Evolutionary conservation across 495 filamentous ascomycete genomes (phyloP), one percentile per base, ranked within the genome.

Genomic region (Aspergillus taichungensis): DNA sequence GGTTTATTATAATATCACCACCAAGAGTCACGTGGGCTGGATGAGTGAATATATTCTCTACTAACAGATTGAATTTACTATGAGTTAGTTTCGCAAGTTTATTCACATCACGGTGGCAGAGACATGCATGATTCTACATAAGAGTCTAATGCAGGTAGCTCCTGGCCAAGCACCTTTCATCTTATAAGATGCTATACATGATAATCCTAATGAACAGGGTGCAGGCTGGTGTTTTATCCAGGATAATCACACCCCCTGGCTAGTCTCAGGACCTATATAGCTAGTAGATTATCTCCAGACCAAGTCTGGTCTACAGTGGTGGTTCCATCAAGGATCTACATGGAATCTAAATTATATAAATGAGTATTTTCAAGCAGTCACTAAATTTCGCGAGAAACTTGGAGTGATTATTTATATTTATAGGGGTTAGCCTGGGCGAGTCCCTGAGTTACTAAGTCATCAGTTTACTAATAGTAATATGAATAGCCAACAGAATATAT

Each of bases 391-490:
- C n/a, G 49, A 60, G 46, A 35, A 46, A 30, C 43, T 67, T 13
- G 43, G 52, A n/a, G 27, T 62, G 2, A 12, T 58, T 1, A 40
- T 56, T 13, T 44, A 67, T 43, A 52, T 62, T 10, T 43, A 42
- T 3, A 45, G 37, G 3, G 53, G 64, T 13, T 36, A 56, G 46
- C 63, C 56, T 1, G 56, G 41, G 6, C 44, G 62, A 11, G 54
- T 47, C 5, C 50, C 45, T 0, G 56, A 68, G 55, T 30, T 68
- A 8, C 35, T 66, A 5, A 58, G 42, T 27, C 29, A 66, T 8
- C 50, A 49, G 42, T 13, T 49, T 42, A 30, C 34, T 10, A 63
- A 63, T 34, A 56, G 46, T 0, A 33, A 35, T 8, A 45, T 27
- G 8, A 45, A 45, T 7, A 37, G 28, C 6, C 14, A 24, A 10